Conservation (phyloP, 2,329 filamentous ascomycete genomes). For the Albifimbria verrucaria region DNA sequence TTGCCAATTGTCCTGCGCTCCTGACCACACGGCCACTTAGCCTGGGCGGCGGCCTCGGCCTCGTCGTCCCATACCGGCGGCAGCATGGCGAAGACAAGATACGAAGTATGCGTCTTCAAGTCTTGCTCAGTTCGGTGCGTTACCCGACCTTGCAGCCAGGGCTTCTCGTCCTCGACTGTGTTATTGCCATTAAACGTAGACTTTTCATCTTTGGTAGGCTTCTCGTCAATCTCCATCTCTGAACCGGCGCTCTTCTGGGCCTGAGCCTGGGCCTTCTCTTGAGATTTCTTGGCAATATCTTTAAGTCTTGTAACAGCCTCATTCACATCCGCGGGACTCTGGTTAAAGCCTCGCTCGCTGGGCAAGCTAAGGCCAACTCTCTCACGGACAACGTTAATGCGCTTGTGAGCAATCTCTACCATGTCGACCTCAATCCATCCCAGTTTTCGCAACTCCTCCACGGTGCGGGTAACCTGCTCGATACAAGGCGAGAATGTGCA, state of each 20-base stretch:
- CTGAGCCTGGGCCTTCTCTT: slow-evolving; percentile 55
- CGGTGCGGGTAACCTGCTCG: slow-evolving; percentile 87
- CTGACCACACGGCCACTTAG: slow-evolving; percentile 60
- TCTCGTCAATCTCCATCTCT: slow-evolving; percentile 38
- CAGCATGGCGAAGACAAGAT: slow-evolving; percentile 87
- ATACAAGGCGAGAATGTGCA: slow-evolving; percentile 98
- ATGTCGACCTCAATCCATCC: slow-evolving; percentile 93
- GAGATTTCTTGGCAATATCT: slow-evolving; percentile 67
- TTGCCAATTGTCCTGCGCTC: slow-evolving; percentile 51
- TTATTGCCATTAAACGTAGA: slow-evolving; percentile 22
- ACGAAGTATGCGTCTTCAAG: slow-evolving; percentile 95
- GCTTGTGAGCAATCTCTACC: slow-evolving; percentile 80
- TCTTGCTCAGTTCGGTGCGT: slow-evolving; percentile 82
- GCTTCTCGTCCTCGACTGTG: slow-evolving; percentile 35
- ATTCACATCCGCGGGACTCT: slow-evolving; percentile 68
- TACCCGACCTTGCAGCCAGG: slow-evolving; percentile 73
- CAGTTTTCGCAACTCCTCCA: slow-evolving; percentile 72
- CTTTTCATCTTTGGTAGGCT: slow-evolving; percentile 21
- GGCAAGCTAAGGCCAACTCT: slow-evolving; percentile 66
- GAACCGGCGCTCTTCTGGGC: slow-evolving; percentile 22
- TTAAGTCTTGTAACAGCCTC: slow-evolving; percentile 74
- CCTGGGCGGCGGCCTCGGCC: slow-evolving; percentile 68
- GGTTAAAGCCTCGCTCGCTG: slow-evolving; percentile 67
- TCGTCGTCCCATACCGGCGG: slow-evolving; percentile 82
- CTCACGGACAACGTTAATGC: slow-evolving; percentile 79